These are phyloP conservation scores for Epichloe gansuensis DNA, from an alignment of 2,329 filamentous ascomycete species.

Conservation along the genomic window DNA sequence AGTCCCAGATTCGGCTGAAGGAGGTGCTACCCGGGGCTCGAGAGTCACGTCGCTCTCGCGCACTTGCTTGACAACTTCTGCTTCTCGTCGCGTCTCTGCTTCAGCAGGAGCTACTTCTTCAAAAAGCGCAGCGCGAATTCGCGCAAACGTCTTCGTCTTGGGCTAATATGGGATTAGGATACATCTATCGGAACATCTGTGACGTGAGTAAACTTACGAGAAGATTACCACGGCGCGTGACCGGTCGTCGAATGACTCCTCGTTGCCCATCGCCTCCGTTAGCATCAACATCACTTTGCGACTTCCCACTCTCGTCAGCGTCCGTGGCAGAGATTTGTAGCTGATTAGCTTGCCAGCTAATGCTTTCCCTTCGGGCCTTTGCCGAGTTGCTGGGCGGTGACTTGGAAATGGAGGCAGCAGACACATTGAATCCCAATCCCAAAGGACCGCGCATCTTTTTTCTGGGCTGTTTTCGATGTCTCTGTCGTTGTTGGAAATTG, in stretches of 20 bases:
- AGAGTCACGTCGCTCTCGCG: constrained; percentile 71
- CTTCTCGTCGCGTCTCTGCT: constrained; percentile 77
- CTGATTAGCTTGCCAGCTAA: constrained; percentile 83
- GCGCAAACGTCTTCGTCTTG: constrained; percentile 90
- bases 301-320: constrained; percentile 49
- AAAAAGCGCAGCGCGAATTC: constrained; percentile 76
- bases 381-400: constrained; percentile 53
- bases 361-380: constrained; percentile 64
- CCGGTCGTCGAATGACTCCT: constrained; percentile 67
- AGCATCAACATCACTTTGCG: constrained; percentile 47
- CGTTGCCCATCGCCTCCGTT: constrained; percentile 45
- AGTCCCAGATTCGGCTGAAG: constrained; percentile 33
- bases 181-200: neutral
- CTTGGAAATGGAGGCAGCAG: constrained; percentile 41
- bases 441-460: constrained; percentile 38
- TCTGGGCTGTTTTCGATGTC: constrained; percentile 55
- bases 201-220: constrained; percentile 40
- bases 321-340: constrained; percentile 68
- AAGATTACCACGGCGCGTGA: constrained; percentile 79
- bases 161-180: constrained; percentile 40
- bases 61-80: constrained; percentile 90
- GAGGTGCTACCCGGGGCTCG: constrained; percentile 28
- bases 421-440: constrained; percentile 37
- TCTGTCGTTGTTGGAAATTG: constrained; percentile 69
- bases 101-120: constrained; percentile 85